phyloP scores from a whole-genome alignment of 768 basidiomycete species.

The Ramaria sp. region DNA sequence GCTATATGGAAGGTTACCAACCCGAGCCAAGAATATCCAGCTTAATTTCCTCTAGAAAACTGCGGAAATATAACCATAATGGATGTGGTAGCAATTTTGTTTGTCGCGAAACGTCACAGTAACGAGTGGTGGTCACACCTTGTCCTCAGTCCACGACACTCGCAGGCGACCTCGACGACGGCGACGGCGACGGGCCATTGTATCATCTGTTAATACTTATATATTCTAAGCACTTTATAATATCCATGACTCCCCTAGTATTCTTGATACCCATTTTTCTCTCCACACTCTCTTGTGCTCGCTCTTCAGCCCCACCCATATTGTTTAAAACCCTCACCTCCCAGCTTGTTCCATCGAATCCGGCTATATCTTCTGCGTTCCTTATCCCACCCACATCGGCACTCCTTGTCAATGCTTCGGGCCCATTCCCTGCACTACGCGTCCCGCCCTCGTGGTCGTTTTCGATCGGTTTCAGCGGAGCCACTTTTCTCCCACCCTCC shows the following conservation, averaged over 20 bases:
- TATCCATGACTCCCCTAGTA: background rate
- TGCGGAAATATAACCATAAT: too few species aligned
- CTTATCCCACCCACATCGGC: conserved; percentile 50
- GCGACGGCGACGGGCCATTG: background rate
- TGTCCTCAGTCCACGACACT: background rate
- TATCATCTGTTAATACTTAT: background rate
- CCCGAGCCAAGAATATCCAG: too few species aligned
- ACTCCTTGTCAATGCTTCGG: conserved; percentile 28
- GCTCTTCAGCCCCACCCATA: conserved; percentile 31
- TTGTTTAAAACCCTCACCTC: conserved; percentile 40
- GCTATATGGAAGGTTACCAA: too few species aligned
- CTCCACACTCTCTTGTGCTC: conserved; percentile 14
- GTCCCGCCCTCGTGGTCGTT: conserved; percentile 83
- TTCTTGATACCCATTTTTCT: conserved; percentile 16
- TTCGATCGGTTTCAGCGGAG: conserved; percentile 69
- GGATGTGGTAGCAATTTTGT: too few species aligned
- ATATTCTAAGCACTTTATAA: background rate
- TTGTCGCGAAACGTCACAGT: too few species aligned
- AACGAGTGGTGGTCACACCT: too few species aligned
- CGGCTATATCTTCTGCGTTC: conserved; percentile 68
- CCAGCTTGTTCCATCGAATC: conserved; percentile 52
- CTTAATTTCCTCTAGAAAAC: too few species aligned
- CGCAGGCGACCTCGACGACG: conserved; percentile 2
- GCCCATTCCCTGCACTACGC: conserved; percentile 41
- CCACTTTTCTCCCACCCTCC: conserved; percentile 39